Base-by-base conservation (phyloP, 2,329 filamentous ascomycete genomes). In the Aspergillus sp. region DNA sequence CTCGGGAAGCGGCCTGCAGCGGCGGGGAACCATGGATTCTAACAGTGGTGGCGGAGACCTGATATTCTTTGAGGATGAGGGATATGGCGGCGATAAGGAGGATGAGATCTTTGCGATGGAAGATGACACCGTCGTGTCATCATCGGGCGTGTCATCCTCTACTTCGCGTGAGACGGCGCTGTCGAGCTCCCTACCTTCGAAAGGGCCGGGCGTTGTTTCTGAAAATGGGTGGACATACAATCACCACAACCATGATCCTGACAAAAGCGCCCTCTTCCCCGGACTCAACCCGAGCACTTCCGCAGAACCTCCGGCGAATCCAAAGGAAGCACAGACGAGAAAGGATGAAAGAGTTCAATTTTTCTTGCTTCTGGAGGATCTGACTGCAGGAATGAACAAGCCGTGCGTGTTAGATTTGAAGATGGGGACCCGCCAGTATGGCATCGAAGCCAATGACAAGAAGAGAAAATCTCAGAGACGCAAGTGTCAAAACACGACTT, bases 351-450 rank as follows among this genome's bases (percentile, higher is more conserved):
- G 94, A 34, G 91, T 96, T 4, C 92, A 97, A 71, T 96, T 94
- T 74, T 99, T 99, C 74, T 82, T 99, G 15, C 83, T 99, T 0
- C 81, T 99, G 9, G 95, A 99, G 77, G 95, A 99, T 74, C 84
- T 99, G 52, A 99, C 95, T 1, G 91, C 94, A 2, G 94, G 94
- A 38, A 98, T 99, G 95, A 93, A 92, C 74, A 89, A 91, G 54
- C 95, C 95, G 5, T 98, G 95, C 78, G 96, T 99, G 62, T 90
- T 99, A 77, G 95, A 99, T 74, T 83, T 99, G 64, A 99, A 99
- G 76, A 99, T 99, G 95, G 95, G 95, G 22, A 99, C 95, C 7
- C 89, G 95, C 2, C 95, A 99, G 74, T 98, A 97, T 74, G 95
- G 95, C 7, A 88, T 98, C 13, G 93, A 98, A 68, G 95, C 95